Base-by-base conservation (phyloP, 1,139 yeast species). In the Diutina rugosa region DNA sequence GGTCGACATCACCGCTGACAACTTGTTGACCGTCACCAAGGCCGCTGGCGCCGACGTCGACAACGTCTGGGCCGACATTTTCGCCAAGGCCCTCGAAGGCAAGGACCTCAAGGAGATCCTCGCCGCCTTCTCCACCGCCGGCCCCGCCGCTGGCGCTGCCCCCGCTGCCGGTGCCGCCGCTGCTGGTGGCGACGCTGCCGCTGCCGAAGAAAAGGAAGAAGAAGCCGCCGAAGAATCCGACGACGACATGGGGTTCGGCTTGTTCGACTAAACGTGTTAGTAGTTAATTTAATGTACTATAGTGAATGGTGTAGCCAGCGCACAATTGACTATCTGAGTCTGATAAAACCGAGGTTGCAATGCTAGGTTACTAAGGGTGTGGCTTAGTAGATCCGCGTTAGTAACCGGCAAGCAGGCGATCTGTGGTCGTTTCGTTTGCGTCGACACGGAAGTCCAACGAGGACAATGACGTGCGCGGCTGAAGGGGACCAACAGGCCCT, bases 21-120 rank as follows among this genome's bases (percentile, higher is more conserved):
- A 52, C 47, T 14, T 52, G 18, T 29, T 44, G 47, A 44, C 47
- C 26, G 38, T 52, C 55, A 52, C 55, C 38, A 41, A 29, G 48
- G 55, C 55, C 35, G 55, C 55, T 26, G 55, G 55, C 29, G 55
- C 55, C 48, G 7, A 32, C 28, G 48, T 52, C 16, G 55, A 52
- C 48, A 28, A 44, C 48, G 21, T 52, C 48, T 52, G 55, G 55
- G 55, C 55, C 28, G 41, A 52, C 38, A 38, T 49, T n/a, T 49
- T 49, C 53, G 53, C 53, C 41, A 49, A 49, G 53, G 53, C 53
- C 29, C 30, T 49, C 26, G 53, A 49, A 32, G 53, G 53, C 16
- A 49, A 49, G 53, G 53, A 49, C 53, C 30, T 49, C 26, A 49
- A 49, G 53, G 53, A 49, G 18, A n/a, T 49, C 53, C 53, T 49